Evolutionary conservation across 2,329 filamentous ascomycete species (phyloP).

Genomic region (Apiospora arundinis): DNA sequence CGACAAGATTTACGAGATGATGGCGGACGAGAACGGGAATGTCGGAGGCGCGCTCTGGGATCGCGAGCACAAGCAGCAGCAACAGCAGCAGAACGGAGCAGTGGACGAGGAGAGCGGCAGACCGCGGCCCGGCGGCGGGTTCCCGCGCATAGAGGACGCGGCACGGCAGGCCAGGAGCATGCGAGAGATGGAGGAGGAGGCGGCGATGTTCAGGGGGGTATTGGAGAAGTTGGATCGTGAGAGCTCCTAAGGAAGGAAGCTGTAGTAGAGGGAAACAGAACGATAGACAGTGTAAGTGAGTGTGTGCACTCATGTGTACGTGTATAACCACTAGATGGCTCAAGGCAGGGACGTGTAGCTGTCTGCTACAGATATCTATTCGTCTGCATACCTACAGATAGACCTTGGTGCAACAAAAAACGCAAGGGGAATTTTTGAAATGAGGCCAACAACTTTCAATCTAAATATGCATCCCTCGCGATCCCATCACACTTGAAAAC

Average conservation of each 20-base stretch:
- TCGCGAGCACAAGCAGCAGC: conserved; percentile 33
- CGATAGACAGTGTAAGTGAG: too few relatives aligned
- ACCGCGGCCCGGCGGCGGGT: conserved; percentile 60
- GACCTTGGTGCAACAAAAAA: background rate
- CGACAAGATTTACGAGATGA: conserved; percentile 72
- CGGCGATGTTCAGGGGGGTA: conserved; percentile 65
- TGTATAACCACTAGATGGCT: background rate
- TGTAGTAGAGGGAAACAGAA: too few relatives aligned
- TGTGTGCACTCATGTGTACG: background rate
- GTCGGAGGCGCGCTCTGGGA: conserved; percentile 75
- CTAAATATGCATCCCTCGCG: background rate
- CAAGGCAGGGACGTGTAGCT: background rate
- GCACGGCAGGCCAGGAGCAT: conserved; percentile 69
- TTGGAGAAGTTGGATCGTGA: conserved; percentile 39
- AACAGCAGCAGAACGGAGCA: conserved; percentile 30
- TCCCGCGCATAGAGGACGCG: conserved; percentile 75
- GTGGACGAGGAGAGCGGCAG: conserved; percentile 34
- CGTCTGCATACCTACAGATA: background rate
- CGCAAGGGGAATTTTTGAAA: background rate
- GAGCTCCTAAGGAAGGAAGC: background rate
- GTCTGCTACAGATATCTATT: background rate
- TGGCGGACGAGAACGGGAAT: conserved; percentile 87
- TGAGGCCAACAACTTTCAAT: background rate
- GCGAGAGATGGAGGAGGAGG: conserved; percentile 83
- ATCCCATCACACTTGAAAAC: background rate